A percentile compares a stretch with the other conserved stretches of the same genome.
These are phyloP conservation scores for Ajuga chamaepitys DNA, from an alignment of 257 asterid genomes.

Conservation along the genomic window DNA sequence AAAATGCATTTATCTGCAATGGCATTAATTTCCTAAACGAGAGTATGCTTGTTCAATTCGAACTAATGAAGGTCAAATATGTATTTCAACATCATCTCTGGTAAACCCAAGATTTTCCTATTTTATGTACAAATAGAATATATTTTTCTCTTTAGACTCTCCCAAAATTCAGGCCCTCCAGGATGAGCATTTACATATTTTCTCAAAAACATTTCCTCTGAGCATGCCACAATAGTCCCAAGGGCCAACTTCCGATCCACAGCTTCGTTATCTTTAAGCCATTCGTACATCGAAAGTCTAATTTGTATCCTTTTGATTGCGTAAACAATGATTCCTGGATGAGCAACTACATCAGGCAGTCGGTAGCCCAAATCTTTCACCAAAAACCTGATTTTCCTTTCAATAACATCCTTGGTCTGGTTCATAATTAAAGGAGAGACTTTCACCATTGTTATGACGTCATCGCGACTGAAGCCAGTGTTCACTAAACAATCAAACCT, in stretches of 20 bases:
- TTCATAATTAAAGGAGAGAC: conserved; percentile 50
- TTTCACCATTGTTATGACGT: conserved; percentile 37
- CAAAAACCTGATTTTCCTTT: conserved; percentile 36
- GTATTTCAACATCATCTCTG: too few species aligned
- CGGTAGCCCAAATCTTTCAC: conserved; percentile 45
- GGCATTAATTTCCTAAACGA: too few species aligned
- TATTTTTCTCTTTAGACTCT: conserved; percentile 37
- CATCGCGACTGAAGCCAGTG: conserved; percentile 40
- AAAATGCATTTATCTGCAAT: too few species aligned
- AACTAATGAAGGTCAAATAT: too few species aligned
- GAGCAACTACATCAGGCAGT: conserved; percentile 26
- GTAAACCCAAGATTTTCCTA: too few species aligned
- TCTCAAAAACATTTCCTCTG: conserved; percentile 40
- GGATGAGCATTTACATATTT: conserved; percentile 50
- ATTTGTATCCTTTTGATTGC: conserved; percentile 39
- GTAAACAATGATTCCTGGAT: conserved; percentile 40
- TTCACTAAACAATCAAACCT: conserved; percentile 55
- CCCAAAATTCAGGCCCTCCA: conserved; percentile 49
- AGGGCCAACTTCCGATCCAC: conserved; percentile 38
- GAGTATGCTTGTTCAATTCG: too few species aligned
- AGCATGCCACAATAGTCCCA: conserved; percentile 52
- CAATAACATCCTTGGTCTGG: conserved; percentile 44
- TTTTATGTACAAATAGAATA: too few species aligned
- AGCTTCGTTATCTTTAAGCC: conserved; percentile 47
- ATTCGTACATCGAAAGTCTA: conserved; percentile 49